Evolutionary conservation across 1,284 basidiomycete genomes (phyloP).

Genomic region (Exobasidium rhododendri): DNA sequence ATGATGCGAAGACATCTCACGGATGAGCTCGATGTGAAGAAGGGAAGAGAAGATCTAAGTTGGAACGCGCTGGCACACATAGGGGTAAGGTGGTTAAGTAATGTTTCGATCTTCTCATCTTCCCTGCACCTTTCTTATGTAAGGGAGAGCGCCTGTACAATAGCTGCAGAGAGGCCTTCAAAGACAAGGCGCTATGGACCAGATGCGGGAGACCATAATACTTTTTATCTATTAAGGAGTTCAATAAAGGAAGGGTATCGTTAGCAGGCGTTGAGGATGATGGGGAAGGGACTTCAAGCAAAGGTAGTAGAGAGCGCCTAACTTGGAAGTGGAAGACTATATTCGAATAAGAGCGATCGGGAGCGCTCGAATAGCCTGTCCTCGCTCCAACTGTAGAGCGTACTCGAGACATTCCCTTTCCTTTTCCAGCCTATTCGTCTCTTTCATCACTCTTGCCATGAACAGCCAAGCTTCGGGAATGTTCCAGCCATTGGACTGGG

Average conservation of each 20-base stretch:
- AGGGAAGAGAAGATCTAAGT: no score
- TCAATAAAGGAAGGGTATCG: background rate
- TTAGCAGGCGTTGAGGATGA: background rate
- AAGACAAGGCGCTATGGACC: no score
- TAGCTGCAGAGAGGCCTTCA: no score
- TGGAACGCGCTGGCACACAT: no score
- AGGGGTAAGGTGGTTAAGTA: no score
- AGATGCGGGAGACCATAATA: background rate
- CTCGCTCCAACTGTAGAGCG: conserved; percentile 39
- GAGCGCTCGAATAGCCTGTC: background rate
- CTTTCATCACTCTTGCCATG: conserved; percentile 36
- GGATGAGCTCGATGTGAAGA: no score
- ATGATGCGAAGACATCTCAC: no score
- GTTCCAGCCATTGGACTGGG: conserved; percentile 39
- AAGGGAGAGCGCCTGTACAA: no score
- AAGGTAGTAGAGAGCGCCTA: background rate
- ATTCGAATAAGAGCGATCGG: no score
- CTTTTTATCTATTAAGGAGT: background rate
- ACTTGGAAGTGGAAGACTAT: no score
- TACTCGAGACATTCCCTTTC: conserved; percentile 43
- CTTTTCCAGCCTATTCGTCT: conserved; percentile 24
- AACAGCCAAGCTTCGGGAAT: conserved; percentile 50
- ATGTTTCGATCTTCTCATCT: no score
- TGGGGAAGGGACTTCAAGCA: background rate
- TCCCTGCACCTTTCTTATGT: no score